These are phyloP conservation scores for Tubosaeta brunneosetosa DNA, from an alignment of 768 basidiomycete genomes.

Conservation along the genomic window DNA sequence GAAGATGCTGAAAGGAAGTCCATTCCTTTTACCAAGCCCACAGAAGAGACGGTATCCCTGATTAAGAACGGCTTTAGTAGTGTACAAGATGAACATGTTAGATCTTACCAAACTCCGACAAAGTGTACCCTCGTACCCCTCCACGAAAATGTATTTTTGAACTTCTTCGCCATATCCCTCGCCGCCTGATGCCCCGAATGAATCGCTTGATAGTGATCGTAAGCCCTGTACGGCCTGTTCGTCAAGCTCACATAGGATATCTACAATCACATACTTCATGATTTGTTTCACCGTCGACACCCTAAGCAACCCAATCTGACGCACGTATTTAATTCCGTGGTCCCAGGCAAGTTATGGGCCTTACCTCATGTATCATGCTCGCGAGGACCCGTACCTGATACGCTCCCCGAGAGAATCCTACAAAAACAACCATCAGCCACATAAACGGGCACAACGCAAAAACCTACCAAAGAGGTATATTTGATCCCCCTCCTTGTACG, in stretches of 20 bases:
- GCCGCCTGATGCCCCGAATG: too few species aligned
- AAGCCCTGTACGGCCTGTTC: conserved; percentile 4
- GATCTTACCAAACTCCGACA: too few species aligned
- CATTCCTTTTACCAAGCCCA: conserved; percentile 42
- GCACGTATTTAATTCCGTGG: not conserved
- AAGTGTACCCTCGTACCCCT: too few species aligned
- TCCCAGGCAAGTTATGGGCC: not conserved
- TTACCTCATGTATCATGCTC: conserved; percentile 28
- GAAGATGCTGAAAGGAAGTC: conserved; percentile 52
- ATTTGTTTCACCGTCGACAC: too few species aligned
- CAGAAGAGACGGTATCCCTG: conserved; percentile 66
- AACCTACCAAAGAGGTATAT: conserved; percentile 34
- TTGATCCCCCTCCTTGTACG: conserved; percentile 29
- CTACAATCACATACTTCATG: too few species aligned
- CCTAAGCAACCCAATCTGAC: too few species aligned
- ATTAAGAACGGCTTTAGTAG: too few species aligned
- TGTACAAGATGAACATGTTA: too few species aligned
- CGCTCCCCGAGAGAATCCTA: conserved; percentile 42
- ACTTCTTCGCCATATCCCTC: too few species aligned
- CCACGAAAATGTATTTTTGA: too few species aligned
- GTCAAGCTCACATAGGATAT: not conserved
- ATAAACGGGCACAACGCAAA: not conserved
- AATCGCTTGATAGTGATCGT: conserved; percentile 1
- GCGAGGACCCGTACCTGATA: conserved; percentile 31
- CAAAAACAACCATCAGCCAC: not conserved